phyloP scores from a whole-genome alignment of 352 stramenopile species.

The Pythium aquatile region DNA sequence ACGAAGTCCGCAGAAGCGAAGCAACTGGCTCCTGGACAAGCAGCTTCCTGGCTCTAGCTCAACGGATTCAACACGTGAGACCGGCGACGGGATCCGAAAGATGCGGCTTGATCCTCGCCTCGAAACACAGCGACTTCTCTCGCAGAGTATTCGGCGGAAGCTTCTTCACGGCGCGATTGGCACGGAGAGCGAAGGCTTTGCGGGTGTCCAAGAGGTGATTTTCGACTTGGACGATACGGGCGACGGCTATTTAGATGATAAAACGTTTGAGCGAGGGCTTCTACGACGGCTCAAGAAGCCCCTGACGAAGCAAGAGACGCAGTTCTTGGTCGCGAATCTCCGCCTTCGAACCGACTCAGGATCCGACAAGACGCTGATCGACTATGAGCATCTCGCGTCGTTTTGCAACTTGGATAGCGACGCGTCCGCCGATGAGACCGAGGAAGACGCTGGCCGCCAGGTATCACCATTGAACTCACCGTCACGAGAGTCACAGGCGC shows the following conservation, averaged over 20 bases:
- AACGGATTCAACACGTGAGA: slow-evolving; percentile 2
- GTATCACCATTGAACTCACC: not conserved
- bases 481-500: not conserved
- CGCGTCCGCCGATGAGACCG: slow-evolving; percentile 39
- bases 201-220: slow-evolving; percentile 43
- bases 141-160: slow-evolving; percentile 52
- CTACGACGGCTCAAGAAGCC: slow-evolving; percentile 40
- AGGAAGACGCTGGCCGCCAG: slow-evolving; percentile 15
- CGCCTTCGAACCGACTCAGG: slow-evolving; percentile 20
- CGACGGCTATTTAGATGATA: slow-evolving; percentile 39
- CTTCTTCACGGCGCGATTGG: slow-evolving; percentile 44
- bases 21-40: slow-evolving; percentile 16
- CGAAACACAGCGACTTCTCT: slow-evolving; percentile 46
- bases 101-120: slow-evolving; percentile 54
- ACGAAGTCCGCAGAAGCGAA: slow-evolving; percentile 15
- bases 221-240: slow-evolving; percentile 35
- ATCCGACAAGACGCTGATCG: slow-evolving; percentile 27
- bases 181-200: slow-evolving; percentile 33
- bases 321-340: slow-evolving; percentile 50
- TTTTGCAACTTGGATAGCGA: slow-evolving; percentile 58
- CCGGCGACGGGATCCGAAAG: slow-evolving; percentile 9
- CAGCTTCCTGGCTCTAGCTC: not conserved
- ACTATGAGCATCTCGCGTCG: slow-evolving; percentile 55
- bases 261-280: slow-evolving; percentile 40
- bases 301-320: slow-evolving; percentile 42